Percentiles rank a stretch among this genome's conserved stretches.
Conservation (phyloP, 208 protist species). For the Angomonas deanei region DNA sequence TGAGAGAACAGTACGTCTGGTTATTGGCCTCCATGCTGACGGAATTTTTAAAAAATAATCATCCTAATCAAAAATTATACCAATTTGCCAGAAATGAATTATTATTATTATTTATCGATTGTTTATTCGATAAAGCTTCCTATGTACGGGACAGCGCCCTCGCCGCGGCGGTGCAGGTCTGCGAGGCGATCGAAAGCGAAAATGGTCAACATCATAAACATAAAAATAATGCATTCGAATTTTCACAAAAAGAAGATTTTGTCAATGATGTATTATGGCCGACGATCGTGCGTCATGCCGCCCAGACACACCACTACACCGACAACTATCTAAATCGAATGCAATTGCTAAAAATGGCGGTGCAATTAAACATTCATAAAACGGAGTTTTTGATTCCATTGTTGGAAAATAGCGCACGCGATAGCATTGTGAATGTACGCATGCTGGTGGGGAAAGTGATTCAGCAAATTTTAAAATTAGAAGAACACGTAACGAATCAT, state of each 20-base stretch:
- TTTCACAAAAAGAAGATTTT: constrained; percentile 23
- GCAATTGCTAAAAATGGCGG: constrained; percentile 57
- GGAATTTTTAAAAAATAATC: neutral
- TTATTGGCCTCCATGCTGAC: neutral
- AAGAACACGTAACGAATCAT: neutral
- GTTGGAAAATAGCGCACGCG: constrained; percentile 56
- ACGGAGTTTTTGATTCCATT: constrained; percentile 58
- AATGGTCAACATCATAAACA: neutral
- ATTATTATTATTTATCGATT: constrained; percentile 54
- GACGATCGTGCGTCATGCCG: constrained; percentile 37
- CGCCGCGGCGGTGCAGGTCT: constrained; percentile 13
- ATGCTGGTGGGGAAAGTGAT: constrained; percentile 71
- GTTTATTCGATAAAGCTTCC: constrained; percentile 79
- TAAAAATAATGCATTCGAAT: constrained; percentile 7
- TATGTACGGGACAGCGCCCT: constrained; percentile 67
- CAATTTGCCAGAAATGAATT: constrained; percentile 58
- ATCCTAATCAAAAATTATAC: constrained; percentile 32
- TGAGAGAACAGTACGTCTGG: neutral
- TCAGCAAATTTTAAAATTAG: constrained; percentile 38
- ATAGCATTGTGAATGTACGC: constrained; percentile 73
- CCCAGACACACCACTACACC: no score
- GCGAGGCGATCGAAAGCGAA: neutral
- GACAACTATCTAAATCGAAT: constrained; percentile 72
- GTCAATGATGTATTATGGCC: constrained; percentile 77
- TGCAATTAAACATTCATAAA: constrained; percentile 70